A percentile compares a stretch with the other conserved stretches of the same genome.
Conservation (phyloP, 148 eudicot species). For the Nyssa sinensis region DNA sequence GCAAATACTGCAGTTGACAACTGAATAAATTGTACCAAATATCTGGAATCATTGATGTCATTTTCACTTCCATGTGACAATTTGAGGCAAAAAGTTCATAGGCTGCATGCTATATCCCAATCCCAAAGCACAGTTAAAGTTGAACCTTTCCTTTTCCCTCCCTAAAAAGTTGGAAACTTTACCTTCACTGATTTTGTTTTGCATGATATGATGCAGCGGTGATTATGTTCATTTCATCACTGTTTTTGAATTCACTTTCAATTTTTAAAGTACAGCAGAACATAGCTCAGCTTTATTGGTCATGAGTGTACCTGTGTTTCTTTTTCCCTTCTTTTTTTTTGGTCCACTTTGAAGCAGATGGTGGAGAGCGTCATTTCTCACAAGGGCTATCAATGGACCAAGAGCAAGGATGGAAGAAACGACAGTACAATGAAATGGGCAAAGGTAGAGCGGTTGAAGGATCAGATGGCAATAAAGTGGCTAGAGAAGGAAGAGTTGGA, state of each 20-base stretch:
- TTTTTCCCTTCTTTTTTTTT: background rate
- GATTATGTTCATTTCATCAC: background rate
- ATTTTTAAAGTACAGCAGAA: background rate
- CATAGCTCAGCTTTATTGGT: background rate
- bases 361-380: conserved; percentile 37
- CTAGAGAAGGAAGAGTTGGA: conserved; percentile 25
- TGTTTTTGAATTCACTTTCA: background rate
- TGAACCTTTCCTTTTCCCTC: background rate
- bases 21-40: too few relatives aligned
- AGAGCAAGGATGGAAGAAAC: conserved; percentile 39
- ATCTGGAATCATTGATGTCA: background rate
- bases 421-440: conserved; percentile 39
- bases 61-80: background rate
- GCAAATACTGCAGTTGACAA: too few relatives aligned
- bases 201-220: background rate
- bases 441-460: conserved; percentile 37
- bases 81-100: background rate
- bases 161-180: background rate
- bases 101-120: too few relatives aligned
- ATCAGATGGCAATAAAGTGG: conserved; percentile 35
- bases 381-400: conserved; percentile 41
- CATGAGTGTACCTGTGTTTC: background rate
- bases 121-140: background rate
- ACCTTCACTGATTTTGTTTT: background rate
- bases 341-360: conserved; percentile 36